Evolutionary conservation across 169 alveolate species (phyloP), one percentile per base, ranked within the genome.

Genomic region (Eimeria tenella): DNA sequence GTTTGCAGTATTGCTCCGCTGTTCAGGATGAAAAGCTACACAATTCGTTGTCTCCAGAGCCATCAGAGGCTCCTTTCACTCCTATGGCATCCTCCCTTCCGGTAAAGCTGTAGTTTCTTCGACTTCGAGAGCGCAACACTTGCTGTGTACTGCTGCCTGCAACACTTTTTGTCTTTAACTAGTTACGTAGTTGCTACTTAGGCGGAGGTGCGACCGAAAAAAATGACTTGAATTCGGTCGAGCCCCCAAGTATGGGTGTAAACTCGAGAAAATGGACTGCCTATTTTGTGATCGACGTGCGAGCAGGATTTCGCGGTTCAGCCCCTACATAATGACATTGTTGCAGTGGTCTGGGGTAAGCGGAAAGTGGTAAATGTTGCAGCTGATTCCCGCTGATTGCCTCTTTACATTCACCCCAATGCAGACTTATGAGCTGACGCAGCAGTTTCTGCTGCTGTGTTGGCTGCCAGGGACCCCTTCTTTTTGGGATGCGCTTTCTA

Each of bases 261-360:
- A 31, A 31, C 4, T 31, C 42, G 42, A 31, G 42, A 31, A 31
- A 31, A 63, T 63, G 73, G 42, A 15, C 73, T 13, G 15, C 73
- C 4, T 58, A 15, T 1, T 58, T 58, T 9, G 65, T 9, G 65
- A 11, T 63, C 5, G n/a, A 13, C 42, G 73, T 63, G 15, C 17
- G 4, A 8, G 75, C 50, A 75, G 86, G 86, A 75, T 31, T 75
- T 75, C 49, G 86, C 86, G 2, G 9, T 49, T 19, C 86, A 75
- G 31, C 62, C 60, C 49, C 63, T 50, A 42, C 86, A 50, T 15
- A 25, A 75, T 0, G 86, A 75, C 53, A 62, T 75, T 15, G 63
- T 75, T 31, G 86, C 65, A 13, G 86, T 75, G 62, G 86, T 75
- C 17, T 75, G 86, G 86, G 86, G 86, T 75, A 31, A 75, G 58